Percentiles rank a stretch among this genome's conserved stretches.
Evolutionary conservation across 78 protist species (phyloP).

Genomic region (Speleostelium caveatum): DNA sequence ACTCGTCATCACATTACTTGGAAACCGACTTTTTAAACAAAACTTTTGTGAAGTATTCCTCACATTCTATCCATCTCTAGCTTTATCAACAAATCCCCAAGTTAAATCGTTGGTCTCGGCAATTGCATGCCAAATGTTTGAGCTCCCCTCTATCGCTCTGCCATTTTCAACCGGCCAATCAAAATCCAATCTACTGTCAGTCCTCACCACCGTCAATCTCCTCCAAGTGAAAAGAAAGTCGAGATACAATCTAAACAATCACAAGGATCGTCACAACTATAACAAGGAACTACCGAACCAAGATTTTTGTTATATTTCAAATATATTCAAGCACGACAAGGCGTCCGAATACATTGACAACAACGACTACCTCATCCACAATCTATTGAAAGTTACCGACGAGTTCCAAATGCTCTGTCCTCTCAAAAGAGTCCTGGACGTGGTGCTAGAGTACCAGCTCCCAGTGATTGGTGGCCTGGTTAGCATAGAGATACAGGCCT

Average conservation of each 20-base stretch:
- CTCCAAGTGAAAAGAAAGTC: neutral
- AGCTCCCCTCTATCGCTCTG: constrained; percentile 30
- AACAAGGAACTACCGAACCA: constrained; percentile 18
- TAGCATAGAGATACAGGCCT: constrained; percentile 23
- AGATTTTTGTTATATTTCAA: constrained; percentile 34
- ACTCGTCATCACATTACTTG: constrained; percentile 25
- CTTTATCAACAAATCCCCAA: neutral
- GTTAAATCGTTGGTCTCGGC: constrained; percentile 18
- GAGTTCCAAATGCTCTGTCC: constrained; percentile 24
- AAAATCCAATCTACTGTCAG: constrained; percentile 13
- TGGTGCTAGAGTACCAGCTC: constrained; percentile 16
- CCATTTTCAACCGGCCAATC: constrained; percentile 63
- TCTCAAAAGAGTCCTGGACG: constrained; percentile 6
- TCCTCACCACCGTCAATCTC: neutral
- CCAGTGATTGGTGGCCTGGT: constrained; percentile 4
- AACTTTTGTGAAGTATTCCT: constrained; percentile 57
- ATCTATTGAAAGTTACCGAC: neutral
- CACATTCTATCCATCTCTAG: constrained; percentile 1
- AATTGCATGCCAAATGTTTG: constrained; percentile 73
- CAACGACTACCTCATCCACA: neutral
- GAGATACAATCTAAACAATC: constrained; percentile 1
- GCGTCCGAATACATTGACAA: constrained; percentile 7
- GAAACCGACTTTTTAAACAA: constrained; percentile 32
- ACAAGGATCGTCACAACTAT: constrained; percentile 4
- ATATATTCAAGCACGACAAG: constrained; percentile 20